Evolutionary conservation across 1,284 basidiomycete species (phyloP), one percentile per base, ranked within the genome.

Genomic region (Irpex lacteus): DNA sequence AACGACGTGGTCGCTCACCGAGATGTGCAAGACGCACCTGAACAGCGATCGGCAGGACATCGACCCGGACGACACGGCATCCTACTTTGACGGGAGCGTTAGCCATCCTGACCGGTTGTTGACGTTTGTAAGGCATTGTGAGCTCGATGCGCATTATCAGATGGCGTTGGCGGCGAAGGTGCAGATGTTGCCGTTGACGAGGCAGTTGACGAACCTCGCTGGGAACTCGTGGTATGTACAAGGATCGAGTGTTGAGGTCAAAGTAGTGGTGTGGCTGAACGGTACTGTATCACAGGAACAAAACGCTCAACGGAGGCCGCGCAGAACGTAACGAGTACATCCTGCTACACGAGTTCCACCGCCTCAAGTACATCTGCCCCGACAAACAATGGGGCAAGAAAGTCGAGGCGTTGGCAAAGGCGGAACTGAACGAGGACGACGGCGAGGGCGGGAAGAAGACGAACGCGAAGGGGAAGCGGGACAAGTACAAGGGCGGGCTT

Each of bases 251-350:
- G 18, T 38, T 21, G 2, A 19, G 52, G 26, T 8, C 26, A 26
- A 26, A 26, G 26, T 53, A 7, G 5, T 9, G 15, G 3, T 54
- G 13, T 15, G 4, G 58, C 47, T 47, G 44, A 47, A 37, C 65
- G 1, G 63, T 34, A 40, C 19, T 26, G 26, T 26, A 26, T 26
- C 6, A 5, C 67, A 96, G 94, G 94, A 98, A 96, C 76, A 93
- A 96, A 71, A 98, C 96, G 0, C 77, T 98, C 57, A 96, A 95
- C 70, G 94, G 95, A 69, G 97, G 97, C 70, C 94, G 98, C 67
- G 96, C 98, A 0, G 96, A 98, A 74, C 92, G 98, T 44, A 99
- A 99, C 78, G 98, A 99, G 78, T 99, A 97, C 81, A 99, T 99
- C 85, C 78, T 99, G 66, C 82, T 99, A 18, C 98, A 99, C 78